Evolutionary conservation across 1,284 basidiomycete genomes (phyloP), one percentile per base, ranked within the genome.

Genomic region (Laetiporus sulphureus): DNA sequence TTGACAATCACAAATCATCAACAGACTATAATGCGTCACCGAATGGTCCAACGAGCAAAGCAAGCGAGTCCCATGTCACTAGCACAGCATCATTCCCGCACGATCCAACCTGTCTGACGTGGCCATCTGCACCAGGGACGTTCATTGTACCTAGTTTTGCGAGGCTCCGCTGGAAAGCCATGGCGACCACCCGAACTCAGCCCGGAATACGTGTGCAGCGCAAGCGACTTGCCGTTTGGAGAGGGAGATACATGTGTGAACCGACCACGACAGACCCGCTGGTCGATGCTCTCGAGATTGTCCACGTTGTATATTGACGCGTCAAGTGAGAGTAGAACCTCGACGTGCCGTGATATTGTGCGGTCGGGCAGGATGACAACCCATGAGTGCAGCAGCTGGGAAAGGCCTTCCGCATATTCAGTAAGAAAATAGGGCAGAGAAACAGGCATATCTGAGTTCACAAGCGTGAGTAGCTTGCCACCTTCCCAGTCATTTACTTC

Each of bases 31-130:
- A 66, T 1, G 81, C 85, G 51, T 95, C 92, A 1, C 92, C 93
- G 49, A 83, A 90, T 3, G 95, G 95, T 2, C 95, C 94, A 7
- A 97, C 86, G 36, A 99, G 73, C 12, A 94, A 67, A 0, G 86
- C 85, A 33, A 83, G 67, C n/a, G 75, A 71, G 29, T 79, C 77
- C 86, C 91, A 98, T 2, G 82, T 84, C 12, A 98, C 73, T 2
- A 92, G 74, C 21, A 99, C 86, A 0, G 92, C 91, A 62, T 99
- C 93, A 59, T 93, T 93, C 4, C 94, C 93, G 57, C 94, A 97
- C 96, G 95, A 99, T 56, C 88, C 86, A 0, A 94, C 81, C 52
- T 84, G 81, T 23, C 73, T 63, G 4, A 85, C 71, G 5, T 68
- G 57, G 2, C 78, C 82, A 15, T 77, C 71, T 0, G 69, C 74